phyloP scores from a whole-genome alignment of 768 basidiomycete species.

The Naganishia friedmannii region DNA sequence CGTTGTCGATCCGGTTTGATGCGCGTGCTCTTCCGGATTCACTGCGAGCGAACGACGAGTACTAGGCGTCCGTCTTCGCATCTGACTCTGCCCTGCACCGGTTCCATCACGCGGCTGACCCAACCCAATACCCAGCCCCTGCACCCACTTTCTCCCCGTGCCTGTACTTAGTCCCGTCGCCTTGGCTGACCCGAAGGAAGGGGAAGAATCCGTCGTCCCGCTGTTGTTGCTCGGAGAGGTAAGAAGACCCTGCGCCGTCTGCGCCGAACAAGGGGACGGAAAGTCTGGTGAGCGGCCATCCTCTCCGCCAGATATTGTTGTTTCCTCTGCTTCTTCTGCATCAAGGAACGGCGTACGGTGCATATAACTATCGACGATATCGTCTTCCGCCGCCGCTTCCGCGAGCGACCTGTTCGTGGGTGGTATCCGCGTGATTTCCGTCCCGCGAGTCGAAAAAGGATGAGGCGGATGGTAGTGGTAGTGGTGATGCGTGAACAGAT shows the following conservation, averaged over 20 bases:
- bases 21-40: background rate
- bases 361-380: constrained; percentile 21
- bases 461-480: background rate
- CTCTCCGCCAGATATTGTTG: too few relatives aligned
- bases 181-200: background rate
- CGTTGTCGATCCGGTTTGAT: background rate
- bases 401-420: background rate
- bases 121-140: constrained; percentile 5
- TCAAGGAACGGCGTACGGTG: background rate
- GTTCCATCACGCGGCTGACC: background rate
- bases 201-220: background rate
- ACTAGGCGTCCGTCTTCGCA: constrained; percentile 13
- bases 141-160: background rate
- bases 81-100: background rate
- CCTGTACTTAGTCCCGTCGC: background rate
- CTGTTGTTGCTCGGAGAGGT: too few relatives aligned
- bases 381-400: constrained; percentile 6
- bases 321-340: background rate
- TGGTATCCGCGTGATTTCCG: background rate
- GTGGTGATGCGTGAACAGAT: background rate
- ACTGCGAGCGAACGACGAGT: too few relatives aligned
- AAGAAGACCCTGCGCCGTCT: too few relatives aligned
- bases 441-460: background rate
- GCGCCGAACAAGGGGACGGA: too few relatives aligned
- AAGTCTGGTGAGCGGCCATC: too few relatives aligned